Evolutionary conservation across 148 eudicot genomes (phyloP).

Genomic region (Cornus controversa): DNA sequence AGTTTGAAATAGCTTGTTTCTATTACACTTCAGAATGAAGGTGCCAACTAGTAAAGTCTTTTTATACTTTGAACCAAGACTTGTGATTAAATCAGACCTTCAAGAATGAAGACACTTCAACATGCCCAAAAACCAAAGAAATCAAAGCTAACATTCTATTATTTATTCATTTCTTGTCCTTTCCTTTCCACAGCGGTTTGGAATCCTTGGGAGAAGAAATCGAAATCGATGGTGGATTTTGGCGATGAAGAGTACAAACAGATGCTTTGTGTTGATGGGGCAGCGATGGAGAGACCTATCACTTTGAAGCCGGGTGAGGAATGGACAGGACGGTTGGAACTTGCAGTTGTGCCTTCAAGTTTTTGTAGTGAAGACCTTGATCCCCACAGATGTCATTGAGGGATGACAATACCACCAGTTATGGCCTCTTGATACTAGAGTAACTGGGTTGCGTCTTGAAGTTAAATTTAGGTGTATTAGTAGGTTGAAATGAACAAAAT

Average conservation of each 20-base stretch:
- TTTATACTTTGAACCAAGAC: too few species aligned
- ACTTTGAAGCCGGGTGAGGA: conserved; percentile 85
- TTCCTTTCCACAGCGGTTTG: conserved; percentile 54
- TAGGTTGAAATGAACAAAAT: conserved; percentile 4
- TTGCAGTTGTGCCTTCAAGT: conserved; percentile 60
- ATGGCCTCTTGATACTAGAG: background rate
- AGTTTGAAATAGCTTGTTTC: too few species aligned
- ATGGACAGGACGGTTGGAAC: conserved; percentile 74
- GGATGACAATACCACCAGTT: background rate
- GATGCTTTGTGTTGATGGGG: conserved; percentile 84
- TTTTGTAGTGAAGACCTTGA: conserved; percentile 67
- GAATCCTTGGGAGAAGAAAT: conserved; percentile 95
- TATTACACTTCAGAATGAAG: too few species aligned
- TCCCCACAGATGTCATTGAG: conserved; percentile 26
- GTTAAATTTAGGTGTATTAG: background rate
- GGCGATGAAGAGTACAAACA: conserved; percentile 85
- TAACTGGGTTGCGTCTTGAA: background rate
- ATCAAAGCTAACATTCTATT: too few species aligned
- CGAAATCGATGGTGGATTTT: conserved; percentile 70
- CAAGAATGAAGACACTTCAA: too few species aligned
- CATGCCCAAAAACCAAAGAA: too few species aligned
- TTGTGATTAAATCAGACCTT: too few species aligned
- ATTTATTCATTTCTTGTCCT: background rate
- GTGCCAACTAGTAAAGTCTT: too few species aligned
- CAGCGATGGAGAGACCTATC: conserved; percentile 68